Percentiles rank a stretch among this genome's conserved stretches.
phyloP scores from a whole-genome alignment of 345 rosid species.

The Linum trigynum region DNA sequence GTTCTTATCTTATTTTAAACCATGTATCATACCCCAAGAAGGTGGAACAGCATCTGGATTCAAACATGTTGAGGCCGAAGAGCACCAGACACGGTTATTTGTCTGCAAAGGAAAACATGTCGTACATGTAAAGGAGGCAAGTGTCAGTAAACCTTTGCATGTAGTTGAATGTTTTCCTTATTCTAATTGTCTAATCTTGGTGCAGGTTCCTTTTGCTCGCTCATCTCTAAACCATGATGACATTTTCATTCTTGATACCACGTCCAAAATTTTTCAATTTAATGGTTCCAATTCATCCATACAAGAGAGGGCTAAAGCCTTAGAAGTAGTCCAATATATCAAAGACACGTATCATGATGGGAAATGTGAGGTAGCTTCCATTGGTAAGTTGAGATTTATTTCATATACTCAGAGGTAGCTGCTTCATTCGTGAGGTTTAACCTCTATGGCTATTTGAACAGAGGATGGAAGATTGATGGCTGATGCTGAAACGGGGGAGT shows the following conservation, averaged over 20 bases:
- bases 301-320: constrained; percentile 82
- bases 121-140: constrained; percentile 78
- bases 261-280: constrained; percentile 74
- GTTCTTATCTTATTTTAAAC: constrained; percentile 75
- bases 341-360: constrained; percentile 68
- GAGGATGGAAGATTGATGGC: constrained; percentile 89
- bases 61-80: constrained; percentile 25
- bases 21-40: constrained; percentile 73
- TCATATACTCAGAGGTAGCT: too few species aligned
- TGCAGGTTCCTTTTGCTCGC: constrained; percentile 69
- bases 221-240: constrained; percentile 76
- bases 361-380: constrained; percentile 67
- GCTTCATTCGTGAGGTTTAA: too few species aligned
- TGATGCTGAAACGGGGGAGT: constrained; percentile 79
- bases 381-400: constrained; percentile 38
- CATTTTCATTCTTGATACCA: constrained; percentile 68
- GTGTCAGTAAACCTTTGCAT: constrained; percentile 9
- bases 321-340: constrained; percentile 73
- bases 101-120: constrained; percentile 76
- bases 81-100: constrained; percentile 42
- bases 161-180: neutral
- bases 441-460: constrained; percentile 14
- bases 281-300: constrained; percentile 72
- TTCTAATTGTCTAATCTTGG: neutral
- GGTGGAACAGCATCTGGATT: constrained; percentile 41